Percentiles rank a stretch among this genome's conserved stretches.
Conservation (phyloP, 2,329 filamentous ascomycete genomes). For the Epicoccum nigrum region DNA sequence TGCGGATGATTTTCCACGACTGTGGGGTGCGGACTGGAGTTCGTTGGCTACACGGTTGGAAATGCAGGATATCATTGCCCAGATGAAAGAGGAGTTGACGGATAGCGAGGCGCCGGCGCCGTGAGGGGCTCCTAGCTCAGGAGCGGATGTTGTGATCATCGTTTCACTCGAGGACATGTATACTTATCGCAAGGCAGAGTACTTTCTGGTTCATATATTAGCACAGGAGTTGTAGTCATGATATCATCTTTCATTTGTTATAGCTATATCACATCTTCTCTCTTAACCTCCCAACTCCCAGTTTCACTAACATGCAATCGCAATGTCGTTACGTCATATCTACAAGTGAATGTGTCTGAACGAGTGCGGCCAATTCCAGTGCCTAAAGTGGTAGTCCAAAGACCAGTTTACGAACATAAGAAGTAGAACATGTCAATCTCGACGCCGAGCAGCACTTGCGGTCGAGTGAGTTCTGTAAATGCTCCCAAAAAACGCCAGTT, state of each 20-base stretch:
- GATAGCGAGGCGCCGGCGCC: no score
- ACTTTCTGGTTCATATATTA: no score
- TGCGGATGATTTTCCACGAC: background rate
- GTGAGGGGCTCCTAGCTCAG: no score
- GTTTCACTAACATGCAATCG: background rate
- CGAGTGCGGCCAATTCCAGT: constrained; percentile 7
- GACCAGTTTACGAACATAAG: background rate
- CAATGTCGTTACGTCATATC: constrained; percentile 14
- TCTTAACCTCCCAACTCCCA: background rate
- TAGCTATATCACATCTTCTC: background rate
- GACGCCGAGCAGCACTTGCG: constrained; percentile 15
- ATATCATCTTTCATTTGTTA: constrained; percentile 2
- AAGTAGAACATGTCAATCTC: constrained; percentile 1
- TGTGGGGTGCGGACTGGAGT: background rate
- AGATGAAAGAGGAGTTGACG: background rate
- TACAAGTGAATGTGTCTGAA: constrained; percentile 17
- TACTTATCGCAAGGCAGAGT: no score
- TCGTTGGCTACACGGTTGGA: background rate
- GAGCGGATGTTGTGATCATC: no score
- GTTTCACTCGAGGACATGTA: no score
- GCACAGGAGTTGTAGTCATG: no score
- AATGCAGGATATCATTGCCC: background rate
- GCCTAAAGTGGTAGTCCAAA: background rate
- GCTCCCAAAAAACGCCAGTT: constrained; percentile 12
- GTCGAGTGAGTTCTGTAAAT: constrained; percentile 7